Conservation (phyloP, 1,139 yeast species). For the Pichia sp. region DNA sequence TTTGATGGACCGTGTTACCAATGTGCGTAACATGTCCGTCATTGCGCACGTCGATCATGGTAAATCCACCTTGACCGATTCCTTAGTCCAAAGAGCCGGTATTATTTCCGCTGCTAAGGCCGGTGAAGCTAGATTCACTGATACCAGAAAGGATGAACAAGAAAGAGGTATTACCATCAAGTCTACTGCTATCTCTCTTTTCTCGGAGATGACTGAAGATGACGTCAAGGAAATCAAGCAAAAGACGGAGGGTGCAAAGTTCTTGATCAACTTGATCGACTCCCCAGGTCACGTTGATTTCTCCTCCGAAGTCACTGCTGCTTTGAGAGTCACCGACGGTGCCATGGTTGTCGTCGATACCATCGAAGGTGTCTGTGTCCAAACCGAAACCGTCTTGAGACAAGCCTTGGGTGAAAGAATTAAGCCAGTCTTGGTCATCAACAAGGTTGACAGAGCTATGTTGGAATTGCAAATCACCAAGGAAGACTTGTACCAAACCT, state of each 20-base stretch:
- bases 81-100: slow-evolving; percentile 98
- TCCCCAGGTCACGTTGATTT: slow-evolving; percentile 99
- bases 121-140: slow-evolving; percentile 99
- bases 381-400: slow-evolving; percentile 99
- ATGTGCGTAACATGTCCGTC: slow-evolving; percentile 99
- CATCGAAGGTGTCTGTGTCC: slow-evolving; percentile 99
- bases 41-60: slow-evolving; percentile 99
- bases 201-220: slow-evolving; percentile 83
- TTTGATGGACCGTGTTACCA: slow-evolving; percentile 98
- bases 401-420: slow-evolving; percentile 99
- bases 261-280: slow-evolving; percentile 96
- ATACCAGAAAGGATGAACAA: slow-evolving; percentile 99
- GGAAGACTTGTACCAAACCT: slow-evolving; percentile 98
- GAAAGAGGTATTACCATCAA: slow-evolving; percentile 99
- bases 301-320: slow-evolving; percentile 99
- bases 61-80: slow-evolving; percentile 98
- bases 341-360: slow-evolving; percentile 99
- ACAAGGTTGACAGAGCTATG: slow-evolving; percentile 99
- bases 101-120: slow-evolving; percentile 99
- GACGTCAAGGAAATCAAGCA: slow-evolving; percentile 94
- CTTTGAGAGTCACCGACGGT: slow-evolving; percentile 99
- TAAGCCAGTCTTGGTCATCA: slow-evolving; percentile 96
- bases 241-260: slow-evolving; percentile 90
- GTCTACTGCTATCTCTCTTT: slow-evolving; percentile 97
- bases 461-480: slow-evolving; percentile 98